Base-by-base conservation (phyloP, 192 early-diverging fungal species). In the Pilaira anomala region DNA sequence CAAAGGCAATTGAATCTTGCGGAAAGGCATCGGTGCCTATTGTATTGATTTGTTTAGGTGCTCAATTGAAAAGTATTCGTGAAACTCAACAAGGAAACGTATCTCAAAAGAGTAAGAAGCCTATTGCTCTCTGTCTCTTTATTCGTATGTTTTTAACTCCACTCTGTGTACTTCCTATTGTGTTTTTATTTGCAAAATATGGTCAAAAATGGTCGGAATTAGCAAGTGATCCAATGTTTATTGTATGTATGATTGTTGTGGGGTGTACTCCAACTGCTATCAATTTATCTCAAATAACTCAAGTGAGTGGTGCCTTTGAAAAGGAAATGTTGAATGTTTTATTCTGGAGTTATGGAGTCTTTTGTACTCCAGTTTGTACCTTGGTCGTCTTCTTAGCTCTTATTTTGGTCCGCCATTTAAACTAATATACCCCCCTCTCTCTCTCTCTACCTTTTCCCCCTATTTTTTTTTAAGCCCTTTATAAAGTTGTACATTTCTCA, bases 1-100 rank as follows among this genome's bases (percentile, higher is more conserved):
- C 85, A 59, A 78, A 84, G 56, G 84, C 87, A 0, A 79, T 93
- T 22, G 85, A 90, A 73, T 84, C 62, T 29, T 79, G 90, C 60
- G 91, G 91, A 42, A 80, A 84, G 22, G 89, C 87, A 11, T 87
- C 87, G 12, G 89, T 93, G 21, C 91, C 91, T 3, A 74, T 91
- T 63, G 87, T 91, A 29, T 67, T 93, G 45, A 72, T 89, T 3
- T 88, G 88, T 61, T 81, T 93, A 7, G 91, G 91, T 7, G 85
- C 87, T 7, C 89, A 91, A 66, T 66, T 85, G 5, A 76, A 60
- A 11, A 42, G 51, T 9, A 66, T 72, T 24, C 26, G 40, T 19
- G 42, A 44, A 51, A 40, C 58, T 29, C 69, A 71, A 7, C 26
- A 29, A 45, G 21, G 9, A 21, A 45, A 14, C 39, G 19, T n/a